Base-by-base conservation (phyloP, 2,329 filamentous ascomycete species). In the Fusarium graminum region DNA sequence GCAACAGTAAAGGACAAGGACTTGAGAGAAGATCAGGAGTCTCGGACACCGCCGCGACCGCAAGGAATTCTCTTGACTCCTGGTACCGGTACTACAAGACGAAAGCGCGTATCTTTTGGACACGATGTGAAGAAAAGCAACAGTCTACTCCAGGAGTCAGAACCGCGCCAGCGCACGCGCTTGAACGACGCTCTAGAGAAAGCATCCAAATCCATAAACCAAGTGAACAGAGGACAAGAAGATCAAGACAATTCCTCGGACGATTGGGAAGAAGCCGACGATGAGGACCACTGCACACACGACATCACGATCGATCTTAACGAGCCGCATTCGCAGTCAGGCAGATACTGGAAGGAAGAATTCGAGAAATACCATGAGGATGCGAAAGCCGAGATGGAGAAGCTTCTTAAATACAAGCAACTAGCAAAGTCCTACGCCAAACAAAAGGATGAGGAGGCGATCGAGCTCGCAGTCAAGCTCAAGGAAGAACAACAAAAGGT, bases 341-440 rank as follows among this genome's bases (percentile, higher is more conserved):
- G 91, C 8, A 88, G 86, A 70, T 93, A 91, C 77, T 94, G 92
- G 92, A 94, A 94, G 77, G 84, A 86, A 25, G 87, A 93, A 73
- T 94, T 91, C 71, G 85, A 92, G 68, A 85, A 83, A 53, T 94
- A 94, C 72, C 88, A 92, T 46, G 83, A 87, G 42, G 90, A 91
- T 64, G 91, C 91, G 65, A 88, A 87, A 75, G 84, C 83, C 41
- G 90, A 94, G 76, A 89, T 93, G 82, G 88, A 89, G 79, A 92
- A 90, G 79, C 82, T 94, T 73, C 85, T 94, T 74, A 88, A 87
- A 74, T 94, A 93, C 81, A 92, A 93, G 80, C 87, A 92, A 74
- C 82, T 92, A 63, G 90, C 91, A 57, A 94, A 92, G 78, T 90
- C 88, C 54, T 94, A 90, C 73, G 92, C 92, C 41, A 89, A 90